phyloP scores from a whole-genome alignment of 768 basidiomycete genomes.

The Lentinus brumalis region DNA sequence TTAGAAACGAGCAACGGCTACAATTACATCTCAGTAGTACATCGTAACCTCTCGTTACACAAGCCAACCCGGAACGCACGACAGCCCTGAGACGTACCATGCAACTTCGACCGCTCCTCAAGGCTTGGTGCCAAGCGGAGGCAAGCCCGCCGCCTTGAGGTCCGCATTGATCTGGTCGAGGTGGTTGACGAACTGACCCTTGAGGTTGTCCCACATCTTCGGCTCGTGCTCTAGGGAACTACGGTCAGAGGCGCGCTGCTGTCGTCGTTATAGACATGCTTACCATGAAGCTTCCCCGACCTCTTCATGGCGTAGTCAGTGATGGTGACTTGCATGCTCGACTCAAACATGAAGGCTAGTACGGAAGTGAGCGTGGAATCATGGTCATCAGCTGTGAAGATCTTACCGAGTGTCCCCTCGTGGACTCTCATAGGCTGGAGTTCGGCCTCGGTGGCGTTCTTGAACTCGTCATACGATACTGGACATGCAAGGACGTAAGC shows the following conservation, averaged over 20 bases:
- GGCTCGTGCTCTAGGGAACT: conserved; percentile 54
- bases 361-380: not conserved
- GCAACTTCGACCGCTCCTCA: too few relatives aligned
- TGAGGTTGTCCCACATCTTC: conserved; percentile 66
- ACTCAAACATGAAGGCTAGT: conserved; percentile 65
- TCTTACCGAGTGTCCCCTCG: conserved; percentile 55
- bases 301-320: conserved; percentile 66
- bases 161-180: conserved; percentile 52
- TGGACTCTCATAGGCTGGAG: conserved; percentile 52
- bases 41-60: too few relatives aligned
- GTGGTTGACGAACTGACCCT: conserved; percentile 58
- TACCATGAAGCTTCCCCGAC: conserved; percentile 60
- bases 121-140: conserved; percentile 19
- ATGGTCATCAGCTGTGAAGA: not conserved
- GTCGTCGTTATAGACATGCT: too few relatives aligned
- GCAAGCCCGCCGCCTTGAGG: conserved; percentile 26
- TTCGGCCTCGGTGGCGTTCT: conserved; percentile 55
- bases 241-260: not conserved
- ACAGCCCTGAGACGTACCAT: not conserved
- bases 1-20: too few relatives aligned
- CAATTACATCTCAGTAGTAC: too few relatives aligned
- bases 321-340: conserved; percentile 61
- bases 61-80: too few relatives aligned
- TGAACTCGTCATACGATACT: conserved; percentile 65
- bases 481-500: not conserved